Base-by-base conservation (phyloP, 352 stramenopile genomes). In the Phytophthora foliorum region DNA sequence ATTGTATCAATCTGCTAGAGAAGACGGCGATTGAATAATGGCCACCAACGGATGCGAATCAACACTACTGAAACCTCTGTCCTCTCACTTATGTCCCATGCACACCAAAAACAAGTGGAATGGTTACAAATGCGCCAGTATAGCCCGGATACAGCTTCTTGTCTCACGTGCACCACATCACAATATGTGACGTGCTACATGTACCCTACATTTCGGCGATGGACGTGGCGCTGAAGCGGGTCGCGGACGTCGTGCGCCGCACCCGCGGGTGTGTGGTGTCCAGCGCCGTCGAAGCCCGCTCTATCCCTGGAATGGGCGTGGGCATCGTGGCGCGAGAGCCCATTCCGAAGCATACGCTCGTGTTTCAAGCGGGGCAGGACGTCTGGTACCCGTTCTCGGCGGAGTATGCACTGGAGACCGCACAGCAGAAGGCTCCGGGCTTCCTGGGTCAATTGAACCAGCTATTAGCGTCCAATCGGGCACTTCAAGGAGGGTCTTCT, bases 351-450 rank as follows among this genome's bases (percentile, higher is more conserved):
- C 84, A 90, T 52, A 58, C 78, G 45, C 58, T 93, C 52, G 67
- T 94, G 27, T 91, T 95, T 53, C 78, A 88, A 38, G 82, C 86
- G 8, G 75, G 72, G 1, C 63, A 71, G 0, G 82, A 90, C 13
- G 65, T 74, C 21, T 96, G 86, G 89, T 82, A 81, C 25, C 82
- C 88, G 4, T 90, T 95, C 60, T 96, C 89, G n/a, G 81, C 89
- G 17, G 81, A 91, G 49, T 77, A 50, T 57, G 89, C 89, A 1
- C 70, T 91, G 36, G 75, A 86, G 34, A 71, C 85, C 59, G 83
- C 86, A 29, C 80, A 84, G 48, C 68, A 73, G 24, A 86, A 93
- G 55, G 84, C 87, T 1, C 84, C 87, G 21, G 78, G 74, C 10
- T 92, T 96, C 45, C 55, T 94, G 27, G 54, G 51, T 5, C 87